Evolutionary conservation across 306 rosid genomes (phyloP), one percentile per base, ranked within the genome.

Genomic region (Neltuma alba): DNA sequence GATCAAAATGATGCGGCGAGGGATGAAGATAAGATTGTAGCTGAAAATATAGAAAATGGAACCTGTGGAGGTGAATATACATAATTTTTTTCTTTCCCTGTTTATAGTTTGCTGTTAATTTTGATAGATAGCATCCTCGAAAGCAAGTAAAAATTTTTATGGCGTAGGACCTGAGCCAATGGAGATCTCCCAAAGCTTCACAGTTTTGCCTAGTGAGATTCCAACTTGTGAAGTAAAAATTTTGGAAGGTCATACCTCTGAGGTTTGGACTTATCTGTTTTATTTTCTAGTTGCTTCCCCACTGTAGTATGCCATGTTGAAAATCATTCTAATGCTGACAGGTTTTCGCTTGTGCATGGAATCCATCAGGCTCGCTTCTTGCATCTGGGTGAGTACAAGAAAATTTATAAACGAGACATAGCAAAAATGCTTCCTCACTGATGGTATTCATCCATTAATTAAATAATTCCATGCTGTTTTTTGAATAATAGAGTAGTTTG

Each of bases 301-400:
- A 31, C 58, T 37, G 5, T 52, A 40, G 2, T 45, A 69, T 36
- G 31, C 52, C 65, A 50, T 54, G 20, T 69, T 75, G 69, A 38
- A 30, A 65, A 52, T 79, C 30, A 36, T 84, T 23, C 33, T 48
- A 12, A 13, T 80, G 23, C 66, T 66, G 18, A 18, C 83, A 90
- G 92, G 92, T 90, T 72, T 90, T 86, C 85, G 89, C 92, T 82
- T 90, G 94, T 83, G 94, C 92, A 27, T 90, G 94, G 94, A 90
- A 84, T 79, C 92, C 94, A 48, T 79, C 89, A 7, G 89, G 91
- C 40, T 88, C 89, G 0, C 88, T 88, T 84, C 91, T 90, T 81
- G 94, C 94, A 16, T 90, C 94, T 27, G 94, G 92, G 94, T 90
- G 83, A 85, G 94, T 45, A 15, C 72, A 44, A 73, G 31, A 13